These are phyloP conservation scores for Conoideocrella luteorostrata DNA, from an alignment of 2,329 filamentous ascomycete genomes.

Conservation along the genomic window DNA sequence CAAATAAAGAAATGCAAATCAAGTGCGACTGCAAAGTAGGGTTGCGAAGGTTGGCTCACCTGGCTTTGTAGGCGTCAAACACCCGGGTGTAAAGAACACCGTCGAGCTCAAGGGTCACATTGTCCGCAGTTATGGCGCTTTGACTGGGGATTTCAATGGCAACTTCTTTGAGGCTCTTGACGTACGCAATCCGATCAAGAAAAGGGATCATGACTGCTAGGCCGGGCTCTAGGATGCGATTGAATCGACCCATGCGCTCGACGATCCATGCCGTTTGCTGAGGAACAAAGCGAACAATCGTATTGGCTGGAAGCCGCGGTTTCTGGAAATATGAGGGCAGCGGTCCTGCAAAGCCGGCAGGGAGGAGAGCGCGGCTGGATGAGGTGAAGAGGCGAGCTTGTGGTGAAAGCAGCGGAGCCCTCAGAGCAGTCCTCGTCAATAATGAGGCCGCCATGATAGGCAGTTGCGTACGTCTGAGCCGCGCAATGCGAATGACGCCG, in stretches of 20 bases:
- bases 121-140: slow-evolving; percentile 96
- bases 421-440: slow-evolving; percentile 8
- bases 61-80: slow-evolving; percentile 97
- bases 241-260: slow-evolving; percentile 98
- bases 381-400: slow-evolving; percentile 23
- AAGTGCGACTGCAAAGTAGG: background rate
- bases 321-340: slow-evolving; percentile 75
- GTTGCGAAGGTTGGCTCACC: slow-evolving; percentile 42
- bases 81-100: slow-evolving; percentile 93
- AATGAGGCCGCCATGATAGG: slow-evolving; percentile 9
- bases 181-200: slow-evolving; percentile 92
- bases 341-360: slow-evolving; percentile 22
- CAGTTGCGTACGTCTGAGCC: slow-evolving; percentile 10
- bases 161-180: slow-evolving; percentile 93
- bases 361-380: slow-evolving; percentile 25
- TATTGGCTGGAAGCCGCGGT: slow-evolving; percentile 77
- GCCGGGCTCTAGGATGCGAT: slow-evolving; percentile 85
- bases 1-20: too few relatives aligned
- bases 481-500: slow-evolving; percentile 8
- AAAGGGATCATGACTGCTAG: slow-evolving; percentile 84
- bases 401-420: slow-evolving; percentile 9
- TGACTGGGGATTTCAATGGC: slow-evolving; percentile 97
- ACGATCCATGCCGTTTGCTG: slow-evolving; percentile 99
- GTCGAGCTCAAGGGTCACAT: slow-evolving; percentile 93
- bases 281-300: slow-evolving; percentile 92